Evolutionary conservation across 371 early-diverging fungal genomes (phyloP), one percentile per base, ranked within the genome.

Genomic region (Mortierella sp.): DNA sequence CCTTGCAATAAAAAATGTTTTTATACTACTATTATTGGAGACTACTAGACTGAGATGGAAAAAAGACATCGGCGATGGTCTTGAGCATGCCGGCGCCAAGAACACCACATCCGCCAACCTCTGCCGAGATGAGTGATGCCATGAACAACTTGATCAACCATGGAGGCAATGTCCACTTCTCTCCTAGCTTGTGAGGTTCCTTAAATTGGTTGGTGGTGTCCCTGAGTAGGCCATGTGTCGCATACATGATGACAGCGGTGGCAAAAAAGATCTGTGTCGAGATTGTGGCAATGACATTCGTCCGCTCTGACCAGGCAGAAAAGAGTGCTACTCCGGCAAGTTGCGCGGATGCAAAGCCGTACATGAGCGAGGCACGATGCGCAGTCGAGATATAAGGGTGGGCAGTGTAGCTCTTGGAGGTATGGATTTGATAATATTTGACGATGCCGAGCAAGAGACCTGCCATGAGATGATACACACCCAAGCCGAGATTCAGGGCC

Each of bases 341-440:
- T 28, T 73, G 75, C 2, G 53, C 51, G 6, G 75, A 73, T 3
- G 75, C 64, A 50, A 67, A 73, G 4, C 75, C 75, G 44, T 73
- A 73, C 75, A 73, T 68, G 19, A 73, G 49, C 5, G 75, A 57
- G 37, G 75, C 75, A 4, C 75, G 68, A 48, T 73, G 75, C 0
- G 68, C 63, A 4, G 64, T 56, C 1, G 75, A 75, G 39, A 68
- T 68, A 53, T 75, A 75, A 2, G 75, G 75, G 32, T 75, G 75
- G 9, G 75, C 75, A 14, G 68, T 68, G 7, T 41, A 63, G 17
- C 63, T 43, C 48, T 48, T 49, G 23, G 75, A 75, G 21, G 17
- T 59, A 34, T 64, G 60, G 49, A 75, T 68, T 41, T 75, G 75
- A 17, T 55, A 31, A 56, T 75, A 75, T 30, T 75, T 75, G 46